Conservation (phyloP, 129 eudicot species). For the carrot (Daucus carota) region DNA sequence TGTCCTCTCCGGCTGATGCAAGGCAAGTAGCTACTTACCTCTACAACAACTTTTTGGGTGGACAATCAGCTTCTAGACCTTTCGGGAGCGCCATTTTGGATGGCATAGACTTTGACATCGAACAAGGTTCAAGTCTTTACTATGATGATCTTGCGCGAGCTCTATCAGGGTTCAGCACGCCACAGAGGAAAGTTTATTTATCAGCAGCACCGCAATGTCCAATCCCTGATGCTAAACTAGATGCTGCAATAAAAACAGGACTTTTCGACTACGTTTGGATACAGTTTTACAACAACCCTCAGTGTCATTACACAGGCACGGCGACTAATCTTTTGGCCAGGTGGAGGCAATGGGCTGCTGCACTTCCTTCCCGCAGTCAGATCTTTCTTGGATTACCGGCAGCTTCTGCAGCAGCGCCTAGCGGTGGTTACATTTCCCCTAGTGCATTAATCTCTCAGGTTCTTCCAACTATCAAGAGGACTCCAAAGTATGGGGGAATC, state of each 20-base stretch:
- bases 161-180: conserved; percentile 22
- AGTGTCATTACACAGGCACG: conserved; percentile 45
- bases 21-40: conserved; percentile 39
- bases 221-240: background rate
- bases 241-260: background rate
- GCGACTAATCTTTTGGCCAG: conserved; percentile 24
- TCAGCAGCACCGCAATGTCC: conserved; percentile 25
- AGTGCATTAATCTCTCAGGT: conserved; percentile 35
- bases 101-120: conserved; percentile 73
- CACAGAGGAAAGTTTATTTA: conserved; percentile 25
- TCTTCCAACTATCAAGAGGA: conserved; percentile 47
- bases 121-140: conserved; percentile 25
- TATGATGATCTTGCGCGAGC: conserved; percentile 37
- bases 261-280: conserved; percentile 8
- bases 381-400: conserved; percentile 83
- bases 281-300: conserved; percentile 59
- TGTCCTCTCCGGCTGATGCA: conserved; percentile 55
- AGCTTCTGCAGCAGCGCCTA: conserved; percentile 55
- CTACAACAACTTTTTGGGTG: conserved; percentile 55
- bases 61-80: conserved; percentile 42
- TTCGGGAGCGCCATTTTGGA: conserved; percentile 58
- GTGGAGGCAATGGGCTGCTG: conserved; percentile 54
- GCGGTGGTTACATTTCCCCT: conserved; percentile 57
- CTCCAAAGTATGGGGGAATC: conserved; percentile 67
- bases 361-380: conserved; percentile 22